A percentile compares a stretch with the other conserved stretches of the same genome.
Evolutionary conservation across 306 rosid species (phyloP).

Genomic region (Vigna angularis): DNA sequence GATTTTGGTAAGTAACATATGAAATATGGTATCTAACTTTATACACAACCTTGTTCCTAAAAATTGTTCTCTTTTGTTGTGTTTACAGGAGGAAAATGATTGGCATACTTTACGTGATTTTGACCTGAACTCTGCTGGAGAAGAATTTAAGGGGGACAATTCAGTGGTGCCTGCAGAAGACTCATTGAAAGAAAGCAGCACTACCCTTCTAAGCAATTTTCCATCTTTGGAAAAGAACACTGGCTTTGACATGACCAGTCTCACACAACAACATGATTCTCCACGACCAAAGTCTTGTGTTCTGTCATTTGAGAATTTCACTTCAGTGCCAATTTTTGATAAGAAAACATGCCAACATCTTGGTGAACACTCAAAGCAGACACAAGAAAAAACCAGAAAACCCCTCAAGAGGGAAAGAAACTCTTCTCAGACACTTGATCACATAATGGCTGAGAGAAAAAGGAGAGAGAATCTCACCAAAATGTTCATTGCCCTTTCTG

Average conservation of each 20-base stretch:
- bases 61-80: background rate
- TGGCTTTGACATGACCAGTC: background rate
- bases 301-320: constrained; percentile 10
- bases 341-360: background rate
- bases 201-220: background rate
- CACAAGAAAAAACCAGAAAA: background rate
- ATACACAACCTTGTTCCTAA: background rate
- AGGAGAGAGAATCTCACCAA: constrained; percentile 27
- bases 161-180: background rate
- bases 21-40: background rate
- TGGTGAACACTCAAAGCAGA: background rate
- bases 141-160: too few species aligned
- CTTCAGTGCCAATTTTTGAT: background rate
- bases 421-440: background rate
- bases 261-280: background rate
- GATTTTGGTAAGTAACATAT: background rate
- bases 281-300: background rate
- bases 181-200: background rate
- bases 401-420: constrained; percentile 3
- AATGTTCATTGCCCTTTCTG: constrained; percentile 28
- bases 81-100: background rate
- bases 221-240: background rate
- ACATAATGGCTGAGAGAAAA: constrained; percentile 13
- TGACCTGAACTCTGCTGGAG: background rate
- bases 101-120: background rate